phyloP scores from a whole-genome alignment of 305 asterid genomes.

The Fraxinus baroniana region DNA sequence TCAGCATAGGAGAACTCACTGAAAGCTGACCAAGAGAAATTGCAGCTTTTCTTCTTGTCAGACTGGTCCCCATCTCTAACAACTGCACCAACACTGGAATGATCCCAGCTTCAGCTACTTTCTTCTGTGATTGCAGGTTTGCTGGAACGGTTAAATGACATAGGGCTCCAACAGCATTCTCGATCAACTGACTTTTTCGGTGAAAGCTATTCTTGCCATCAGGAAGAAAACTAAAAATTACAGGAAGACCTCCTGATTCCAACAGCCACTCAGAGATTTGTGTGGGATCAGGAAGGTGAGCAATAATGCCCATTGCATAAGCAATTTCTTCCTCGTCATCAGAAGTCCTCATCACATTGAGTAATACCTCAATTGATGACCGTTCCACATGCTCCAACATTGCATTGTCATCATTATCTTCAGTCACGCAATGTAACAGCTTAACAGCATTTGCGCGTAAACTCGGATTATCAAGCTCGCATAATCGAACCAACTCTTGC shows the following conservation, averaged over 20 bases:
- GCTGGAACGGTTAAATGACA: slow-evolving; percentile 47
- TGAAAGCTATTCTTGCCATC: slow-evolving; percentile 25
- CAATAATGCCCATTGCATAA: slow-evolving; percentile 53
- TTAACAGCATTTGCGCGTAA: slow-evolving; percentile 54
- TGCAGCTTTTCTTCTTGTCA: slow-evolving; percentile 44
- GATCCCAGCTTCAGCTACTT: slow-evolving; percentile 53
- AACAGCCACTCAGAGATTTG: slow-evolving; percentile 52
- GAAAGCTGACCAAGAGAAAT: slow-evolving; percentile 55
- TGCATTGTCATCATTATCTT: slow-evolving; percentile 35
- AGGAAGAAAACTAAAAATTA: slow-evolving; percentile 33
- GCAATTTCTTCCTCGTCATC: slow-evolving; percentile 48
- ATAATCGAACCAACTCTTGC: slow-evolving; percentile 43
- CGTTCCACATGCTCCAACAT: slow-evolving; percentile 40
- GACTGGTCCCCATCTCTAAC: slow-evolving; percentile 46
- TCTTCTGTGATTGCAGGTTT: slow-evolving; percentile 42
- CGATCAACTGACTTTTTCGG: slow-evolving; percentile 35
- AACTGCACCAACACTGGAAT: slow-evolving; percentile 47
- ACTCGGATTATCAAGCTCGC: slow-evolving; percentile 35
- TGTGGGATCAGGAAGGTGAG: slow-evolving; percentile 49
- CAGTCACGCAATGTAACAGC: slow-evolving; percentile 47
- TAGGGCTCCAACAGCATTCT: slow-evolving; percentile 55
- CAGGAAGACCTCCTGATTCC: slow-evolving; percentile 42
- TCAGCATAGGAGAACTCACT: slow-evolving; percentile 39
- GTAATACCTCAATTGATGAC: slow-evolving; percentile 40
- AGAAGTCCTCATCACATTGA: slow-evolving; percentile 41